A percentile compares a stretch with the other conserved stretches of the same genome.
Conservation (phyloP, 164 flowering plant species). For the Chimonanthus salicifolius region DNA sequence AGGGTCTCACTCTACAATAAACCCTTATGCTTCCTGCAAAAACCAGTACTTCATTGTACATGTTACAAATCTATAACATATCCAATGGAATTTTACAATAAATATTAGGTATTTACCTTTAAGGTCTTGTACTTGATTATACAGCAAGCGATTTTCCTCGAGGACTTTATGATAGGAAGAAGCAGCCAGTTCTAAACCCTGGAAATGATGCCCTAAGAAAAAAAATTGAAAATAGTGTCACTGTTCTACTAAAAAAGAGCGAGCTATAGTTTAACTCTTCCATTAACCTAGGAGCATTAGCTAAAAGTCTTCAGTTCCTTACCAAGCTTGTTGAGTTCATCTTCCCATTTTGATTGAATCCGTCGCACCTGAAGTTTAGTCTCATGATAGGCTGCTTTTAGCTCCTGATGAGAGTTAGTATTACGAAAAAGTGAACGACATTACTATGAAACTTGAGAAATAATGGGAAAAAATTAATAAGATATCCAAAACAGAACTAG, state of each 20-base stretch:
- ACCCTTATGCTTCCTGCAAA: conserved; percentile 77
- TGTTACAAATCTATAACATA: neutral
- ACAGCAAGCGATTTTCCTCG: conserved; percentile 73
- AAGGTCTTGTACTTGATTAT: conserved; percentile 88
- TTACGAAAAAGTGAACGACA: neutral
- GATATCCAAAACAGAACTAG: neutral
- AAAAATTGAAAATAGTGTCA: neutral
- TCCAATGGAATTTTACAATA: neutral
- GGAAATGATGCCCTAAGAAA: conserved; percentile 45
- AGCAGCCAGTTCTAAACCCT: conserved; percentile 54
- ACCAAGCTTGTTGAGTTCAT: conserved; percentile 57
- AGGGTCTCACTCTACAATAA: conserved; percentile 83
- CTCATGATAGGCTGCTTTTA: conserved; percentile 36
- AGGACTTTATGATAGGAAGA: conserved; percentile 68
- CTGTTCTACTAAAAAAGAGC: neutral
- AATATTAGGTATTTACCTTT: conserved; percentile 44
- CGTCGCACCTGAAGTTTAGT: conserved; percentile 39
- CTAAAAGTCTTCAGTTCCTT: conserved; percentile 17
- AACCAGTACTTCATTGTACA: neutral
- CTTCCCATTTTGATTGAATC: conserved; percentile 49
- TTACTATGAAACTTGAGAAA: conserved; percentile 6
- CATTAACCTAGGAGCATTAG: neutral
- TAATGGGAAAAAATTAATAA: neutral
- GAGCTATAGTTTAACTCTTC: neutral
- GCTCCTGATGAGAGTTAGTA: conserved; percentile 36